Base-by-base conservation (phyloP, 2,329 filamentous ascomycete species). In the Aureobasidium sp. region DNA sequence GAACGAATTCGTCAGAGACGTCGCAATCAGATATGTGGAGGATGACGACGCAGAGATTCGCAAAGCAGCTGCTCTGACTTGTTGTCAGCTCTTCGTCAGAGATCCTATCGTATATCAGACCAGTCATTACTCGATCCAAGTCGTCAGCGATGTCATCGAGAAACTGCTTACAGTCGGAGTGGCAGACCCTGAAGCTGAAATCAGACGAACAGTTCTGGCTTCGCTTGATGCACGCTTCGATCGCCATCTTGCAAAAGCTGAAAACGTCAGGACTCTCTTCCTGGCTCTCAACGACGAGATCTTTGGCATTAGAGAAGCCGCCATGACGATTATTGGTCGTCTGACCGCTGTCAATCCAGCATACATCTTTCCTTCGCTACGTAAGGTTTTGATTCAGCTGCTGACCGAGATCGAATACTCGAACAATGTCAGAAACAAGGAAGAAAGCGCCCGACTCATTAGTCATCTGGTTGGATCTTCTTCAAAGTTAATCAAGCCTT, bases 81-180 rank as follows among this genome's bases (percentile, higher is more conserved):
- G 93, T 70, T 99, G 94, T 65, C 94, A 99, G 68, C 80, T 99
- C 40, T 97, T 97, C 64, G 88, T 97, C 40, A 85, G 89, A 61
- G 94, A 99, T 66, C 93, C 93, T 0, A 97, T 98, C 59, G 90
- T 98, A 63, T 93, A 95, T 63, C 93, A 99, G 71, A 96, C 91
- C 6, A 97, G 93, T 67, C 88, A 91, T 59, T 93, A 98, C 68
- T 91, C 93, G 0, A 88, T 97, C 35, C 90, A 96, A 66, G 93
- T 98, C 24, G 94, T 99, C 40, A 88, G 91, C 53, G 93, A 98
- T 67, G 93, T 99, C 27, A 95, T 99, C 55, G 90, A 97, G 70
- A 96, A 93, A 65, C 80, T 99, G 1, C 76, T 98, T 57, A 96
- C 91, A 0, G 90, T 97, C 34, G 91, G 90, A 45, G 88, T 98